These are phyloP conservation scores for Geosmithia putterillii DNA, from an alignment of 2,329 filamentous ascomycete genomes.

Conservation along the genomic window DNA sequence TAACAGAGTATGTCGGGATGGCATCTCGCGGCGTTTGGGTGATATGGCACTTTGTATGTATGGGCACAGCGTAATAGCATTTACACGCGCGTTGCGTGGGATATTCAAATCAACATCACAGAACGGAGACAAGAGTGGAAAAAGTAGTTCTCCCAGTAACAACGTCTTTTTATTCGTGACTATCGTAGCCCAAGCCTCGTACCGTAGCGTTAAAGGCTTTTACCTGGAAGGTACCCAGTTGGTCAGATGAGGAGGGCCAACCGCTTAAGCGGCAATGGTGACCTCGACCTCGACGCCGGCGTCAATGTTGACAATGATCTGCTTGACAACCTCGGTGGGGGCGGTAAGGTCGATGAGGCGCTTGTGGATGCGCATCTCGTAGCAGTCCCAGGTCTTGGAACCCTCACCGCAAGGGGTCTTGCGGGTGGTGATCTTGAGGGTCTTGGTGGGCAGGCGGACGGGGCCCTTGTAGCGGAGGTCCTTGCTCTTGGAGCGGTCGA, in stretches of 20 bases:
- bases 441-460: conserved; percentile 95
- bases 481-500: conserved; percentile 98
- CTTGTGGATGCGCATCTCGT: conserved; percentile 99
- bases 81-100: neutral
- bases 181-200: conserved; percentile 8
- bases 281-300: conserved; percentile 89
- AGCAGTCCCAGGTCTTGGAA: conserved; percentile 99
- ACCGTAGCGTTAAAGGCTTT: conserved; percentile 2
- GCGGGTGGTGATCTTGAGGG: conserved; percentile 89
- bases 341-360: conserved; percentile 94
- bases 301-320: conserved; percentile 94
- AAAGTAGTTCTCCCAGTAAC: neutral
- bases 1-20: neutral
- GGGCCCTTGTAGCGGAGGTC: conserved; percentile 97
- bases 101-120: neutral
- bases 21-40: neutral
- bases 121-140: neutral
- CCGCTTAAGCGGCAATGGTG: conserved; percentile 68
- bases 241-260: neutral
- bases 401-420: conserved; percentile 99
- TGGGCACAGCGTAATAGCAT: neutral
- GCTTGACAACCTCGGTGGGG: conserved; percentile 94
- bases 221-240: too few relatives aligned
- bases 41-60: neutral
- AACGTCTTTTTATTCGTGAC: neutral